These are phyloP conservation scores for Cymodocea nodosa DNA, from an alignment of 116 monocot species.

Conservation along the genomic window DNA sequence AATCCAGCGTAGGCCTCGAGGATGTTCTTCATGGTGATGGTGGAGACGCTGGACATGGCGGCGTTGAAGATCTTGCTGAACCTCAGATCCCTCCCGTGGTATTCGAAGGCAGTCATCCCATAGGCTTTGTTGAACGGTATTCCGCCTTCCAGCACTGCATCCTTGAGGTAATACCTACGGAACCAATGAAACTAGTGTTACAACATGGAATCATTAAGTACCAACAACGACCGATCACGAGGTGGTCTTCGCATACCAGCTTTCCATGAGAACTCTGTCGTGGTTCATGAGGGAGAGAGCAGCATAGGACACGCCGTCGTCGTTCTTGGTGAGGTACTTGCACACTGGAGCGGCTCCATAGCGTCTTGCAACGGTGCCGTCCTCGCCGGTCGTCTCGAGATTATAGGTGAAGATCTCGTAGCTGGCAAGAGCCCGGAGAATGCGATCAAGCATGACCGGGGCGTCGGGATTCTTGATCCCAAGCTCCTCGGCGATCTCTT, in stretches of 20 bases:
- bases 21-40: constrained; percentile 19
- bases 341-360: neutral
- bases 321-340: constrained; percentile 22
- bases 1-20: constrained; percentile 13
- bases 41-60: constrained; percentile 18
- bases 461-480: constrained; percentile 16
- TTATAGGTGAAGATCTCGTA: too few species aligned
- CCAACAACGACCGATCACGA: neutral
- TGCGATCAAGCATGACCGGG: constrained; percentile 27
- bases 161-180: constrained; percentile 49
- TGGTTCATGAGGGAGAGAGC: too few species aligned
- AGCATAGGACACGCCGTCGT: constrained; percentile 3
- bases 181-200: too few species aligned
- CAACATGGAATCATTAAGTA: too few species aligned
- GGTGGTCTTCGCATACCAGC: constrained; percentile 13
- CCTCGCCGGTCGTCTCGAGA: constrained; percentile 24
- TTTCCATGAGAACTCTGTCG: too few species aligned
- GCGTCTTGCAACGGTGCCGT: too few species aligned
- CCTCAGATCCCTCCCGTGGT: constrained; percentile 22
- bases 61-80: constrained; percentile 22
- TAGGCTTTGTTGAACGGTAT: constrained; percentile 21
- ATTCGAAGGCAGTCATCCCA: constrained; percentile 45
- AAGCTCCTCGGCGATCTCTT: constrained; percentile 5
- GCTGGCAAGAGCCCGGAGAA: constrained; percentile 28
- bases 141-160: constrained; percentile 33